Conservation (phyloP, 306 rosid genomes). For the Inga leiocalycina region DNA sequence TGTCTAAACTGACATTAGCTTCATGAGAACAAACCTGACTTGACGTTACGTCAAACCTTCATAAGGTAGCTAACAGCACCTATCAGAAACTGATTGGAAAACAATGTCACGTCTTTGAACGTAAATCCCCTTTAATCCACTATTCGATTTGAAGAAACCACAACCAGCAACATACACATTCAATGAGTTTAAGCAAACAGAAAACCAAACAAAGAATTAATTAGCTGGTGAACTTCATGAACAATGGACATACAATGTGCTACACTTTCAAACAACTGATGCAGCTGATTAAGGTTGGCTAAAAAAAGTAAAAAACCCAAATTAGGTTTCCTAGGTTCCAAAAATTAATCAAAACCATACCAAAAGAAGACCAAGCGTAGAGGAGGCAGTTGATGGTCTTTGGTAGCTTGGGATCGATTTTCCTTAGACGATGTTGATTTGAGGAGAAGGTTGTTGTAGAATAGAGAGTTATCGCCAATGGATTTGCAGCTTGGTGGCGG, state of each 20-base stretch:
- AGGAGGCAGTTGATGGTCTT: no score
- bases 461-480: no score
- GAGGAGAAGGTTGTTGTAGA: no score
- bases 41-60: neutral
- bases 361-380: no score
- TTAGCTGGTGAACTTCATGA: neutral
- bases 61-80: neutral
- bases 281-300: neutral
- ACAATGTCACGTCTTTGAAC: neutral
- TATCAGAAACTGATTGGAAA: neutral
- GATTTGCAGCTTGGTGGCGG: no score
- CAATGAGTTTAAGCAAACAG: neutral
- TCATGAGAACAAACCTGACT: neutral
- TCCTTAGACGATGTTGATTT: no score
- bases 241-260: neutral
- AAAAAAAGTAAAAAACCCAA: no score
- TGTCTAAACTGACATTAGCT: neutral
- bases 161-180: neutral
- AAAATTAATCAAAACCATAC: no score
- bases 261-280: neutral
- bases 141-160: neutral
- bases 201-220: no score
- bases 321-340: no score
- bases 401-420: no score
- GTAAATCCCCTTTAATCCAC: neutral